Base-by-base conservation (phyloP, 768 basidiomycete species). In the Lyophyllum shimeji region DNA sequence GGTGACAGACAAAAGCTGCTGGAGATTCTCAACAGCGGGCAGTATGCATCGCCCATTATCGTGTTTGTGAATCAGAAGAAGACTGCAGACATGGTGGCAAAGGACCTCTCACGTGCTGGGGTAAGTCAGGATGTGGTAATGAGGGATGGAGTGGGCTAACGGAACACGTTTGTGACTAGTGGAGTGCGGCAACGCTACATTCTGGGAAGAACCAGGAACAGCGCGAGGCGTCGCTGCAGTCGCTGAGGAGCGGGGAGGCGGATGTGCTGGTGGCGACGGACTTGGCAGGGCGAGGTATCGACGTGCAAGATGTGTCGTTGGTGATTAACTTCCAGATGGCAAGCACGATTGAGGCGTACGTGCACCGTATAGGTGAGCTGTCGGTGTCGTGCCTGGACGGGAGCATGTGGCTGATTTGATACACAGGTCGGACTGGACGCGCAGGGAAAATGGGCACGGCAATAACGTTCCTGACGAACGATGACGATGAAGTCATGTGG, bases 41-140 rank as follows among this genome's bases (percentile, higher is more conserved):
- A 82, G 58, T 93, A 85, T 69, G 72, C 85, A 33, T 84, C 97
- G 17, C 97, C 97, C 4, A 98, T 99, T 63, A 99, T 99, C 60
- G 91, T 95, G 18, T 99, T 98, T 74, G 95, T 98, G 77, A 98
- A 98, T 71, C 95, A 98, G 73, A 99, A 99, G 81, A 97, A 98
- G 81, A 96, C 94, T 12, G 96, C 95, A 49, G 97, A 99, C 69
- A 93, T 95, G 87, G 93, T 99, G 31, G 89, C 93, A 37, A 95
- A 95, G 70, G 95, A 98, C 67, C 77, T 99, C 1, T 86, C 87
- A 47, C 90, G 94, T 50, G 93, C 87, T 39, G 90, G 92, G 20
- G 90, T 95, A 70, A 40, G 90, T 82, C 47, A n/a, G 45, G 25
- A 48, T 34, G 46, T 61, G 53, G 21, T 45, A 49, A 33, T 50